Conservation (phyloP, 2,329 filamentous ascomycete genomes). For the Blastomyces emzantsi region DNA sequence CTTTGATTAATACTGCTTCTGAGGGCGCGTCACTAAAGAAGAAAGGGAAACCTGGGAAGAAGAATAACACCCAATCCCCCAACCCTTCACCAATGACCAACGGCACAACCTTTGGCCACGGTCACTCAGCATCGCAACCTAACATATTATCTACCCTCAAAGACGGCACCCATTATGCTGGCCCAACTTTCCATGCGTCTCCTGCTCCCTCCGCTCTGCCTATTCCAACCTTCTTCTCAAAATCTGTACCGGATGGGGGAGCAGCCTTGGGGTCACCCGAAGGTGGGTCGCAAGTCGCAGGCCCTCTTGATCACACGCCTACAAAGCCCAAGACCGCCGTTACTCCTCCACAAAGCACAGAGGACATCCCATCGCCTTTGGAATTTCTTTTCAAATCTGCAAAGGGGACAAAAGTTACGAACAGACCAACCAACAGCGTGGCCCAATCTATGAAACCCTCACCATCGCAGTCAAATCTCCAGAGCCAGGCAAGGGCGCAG, state of each 20-base stretch:
- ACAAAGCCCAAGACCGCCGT: slow-evolving; percentile 36
- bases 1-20: slow-evolving; percentile 23
- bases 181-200: slow-evolving; percentile 89
- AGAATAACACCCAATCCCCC: slow-evolving; percentile 23
- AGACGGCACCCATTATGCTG: slow-evolving; percentile 57
- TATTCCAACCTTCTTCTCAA: slow-evolving; percentile 79
- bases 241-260: slow-evolving; percentile 54
- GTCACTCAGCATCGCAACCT: slow-evolving; percentile 29
- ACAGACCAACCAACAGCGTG: slow-evolving; percentile 40
- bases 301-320: slow-evolving; percentile 33
- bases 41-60: slow-evolving; percentile 29
- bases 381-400: slow-evolving; percentile 89
- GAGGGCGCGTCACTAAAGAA: slow-evolving; percentile 29
- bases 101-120: slow-evolving; percentile 19
- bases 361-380: slow-evolving; percentile 60
- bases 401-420: slow-evolving; percentile 52
- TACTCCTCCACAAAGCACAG: slow-evolving; percentile 26
- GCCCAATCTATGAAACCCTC: slow-evolving; percentile 41
- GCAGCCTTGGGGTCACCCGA: slow-evolving; percentile 29
- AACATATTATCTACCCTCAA: slow-evolving; percentile 37
- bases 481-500: slow-evolving; percentile 33
- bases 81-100: slow-evolving; percentile 20
- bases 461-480: slow-evolving; percentile 39
- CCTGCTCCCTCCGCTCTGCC: slow-evolving; percentile 84
- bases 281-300: slow-evolving; percentile 29